A percentile compares a stretch with the other conserved stretches of the same genome.
Conservation (phyloP, 2,329 filamentous ascomycete genomes). For the Thermomyces lanuginosus region DNA sequence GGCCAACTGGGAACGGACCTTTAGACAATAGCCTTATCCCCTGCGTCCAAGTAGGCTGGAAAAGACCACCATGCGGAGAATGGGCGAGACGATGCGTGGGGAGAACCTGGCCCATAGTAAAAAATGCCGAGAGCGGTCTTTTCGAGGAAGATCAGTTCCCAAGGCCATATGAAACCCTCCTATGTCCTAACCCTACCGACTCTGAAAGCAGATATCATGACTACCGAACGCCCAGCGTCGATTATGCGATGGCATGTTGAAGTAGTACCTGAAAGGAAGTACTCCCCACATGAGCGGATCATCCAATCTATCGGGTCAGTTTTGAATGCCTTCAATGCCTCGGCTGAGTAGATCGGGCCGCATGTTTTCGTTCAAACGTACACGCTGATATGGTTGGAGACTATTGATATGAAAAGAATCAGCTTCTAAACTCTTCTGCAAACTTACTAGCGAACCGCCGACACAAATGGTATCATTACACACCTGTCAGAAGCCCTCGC, state of each 20-base stretch:
- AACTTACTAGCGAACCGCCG: constrained; percentile 4
- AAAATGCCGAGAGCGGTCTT: constrained; percentile 60
- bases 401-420: constrained; percentile 27
- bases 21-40: constrained; percentile 67
- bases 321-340: constrained; percentile 4
- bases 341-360: constrained; percentile 9
- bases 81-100: constrained; percentile 71
- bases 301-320: constrained; percentile 44
- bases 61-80: constrained; percentile 66
- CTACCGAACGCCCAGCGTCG: constrained; percentile 80
- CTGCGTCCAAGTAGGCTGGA: constrained; percentile 76
- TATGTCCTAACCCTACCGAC: constrained; percentile 41
- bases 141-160: too few species aligned
- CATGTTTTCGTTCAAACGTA: constrained; percentile 38
- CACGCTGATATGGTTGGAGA: constrained; percentile 80
- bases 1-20: constrained; percentile 39
- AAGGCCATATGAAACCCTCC: too few species aligned
- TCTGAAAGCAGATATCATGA: constrained; percentile 89
- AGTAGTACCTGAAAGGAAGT: constrained; percentile 56
- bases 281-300: constrained; percentile 91
- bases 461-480: constrained; percentile 9
- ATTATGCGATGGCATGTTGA: constrained; percentile 48
- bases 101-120: constrained; percentile 74
- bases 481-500: constrained; percentile 71
- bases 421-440: constrained; percentile 4